phyloP scores from a whole-genome alignment of 176 grass and related monocot species.

The Lolium multiflorum region DNA sequence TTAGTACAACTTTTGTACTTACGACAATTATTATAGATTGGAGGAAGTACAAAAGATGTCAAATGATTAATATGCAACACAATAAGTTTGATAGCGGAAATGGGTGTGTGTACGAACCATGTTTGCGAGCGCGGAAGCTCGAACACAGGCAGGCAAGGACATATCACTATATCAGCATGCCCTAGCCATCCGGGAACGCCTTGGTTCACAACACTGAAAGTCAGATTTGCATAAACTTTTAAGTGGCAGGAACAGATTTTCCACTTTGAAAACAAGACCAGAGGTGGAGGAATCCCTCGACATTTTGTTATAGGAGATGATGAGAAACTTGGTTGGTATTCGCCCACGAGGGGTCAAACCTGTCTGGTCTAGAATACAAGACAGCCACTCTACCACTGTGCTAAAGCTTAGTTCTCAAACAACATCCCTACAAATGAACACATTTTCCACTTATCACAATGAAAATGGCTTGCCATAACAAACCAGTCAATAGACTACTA shows the following conservation, averaged over 20 bases:
- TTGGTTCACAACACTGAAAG: not conserved
- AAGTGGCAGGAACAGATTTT: conserved; percentile 5
- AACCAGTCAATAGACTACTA: not conserved
- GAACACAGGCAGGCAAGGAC: too few species aligned
- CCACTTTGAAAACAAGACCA: not conserved
- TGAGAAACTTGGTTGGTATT: not conserved
- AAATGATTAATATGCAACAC: too few species aligned
- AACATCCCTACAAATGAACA: not conserved
- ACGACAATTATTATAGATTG: too few species aligned
- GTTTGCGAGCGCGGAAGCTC: too few species aligned
- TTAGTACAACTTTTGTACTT: too few species aligned
- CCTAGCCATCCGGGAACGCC: too few species aligned
- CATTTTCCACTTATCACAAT: not conserved
- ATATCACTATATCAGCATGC: too few species aligned
- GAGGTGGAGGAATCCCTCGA: not conserved
- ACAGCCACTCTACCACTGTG: not conserved
- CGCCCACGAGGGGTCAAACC: not conserved
- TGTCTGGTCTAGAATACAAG: not conserved
- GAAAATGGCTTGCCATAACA: not conserved
- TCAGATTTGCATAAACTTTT: not conserved
- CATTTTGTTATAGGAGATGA: not conserved
- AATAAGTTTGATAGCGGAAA: too few species aligned
- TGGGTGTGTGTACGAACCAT: too few species aligned
- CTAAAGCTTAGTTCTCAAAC: not conserved
- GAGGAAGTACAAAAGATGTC: too few species aligned